phyloP scores from a whole-genome alignment of 164 flowering plant species.

The Piper longum region DNA sequence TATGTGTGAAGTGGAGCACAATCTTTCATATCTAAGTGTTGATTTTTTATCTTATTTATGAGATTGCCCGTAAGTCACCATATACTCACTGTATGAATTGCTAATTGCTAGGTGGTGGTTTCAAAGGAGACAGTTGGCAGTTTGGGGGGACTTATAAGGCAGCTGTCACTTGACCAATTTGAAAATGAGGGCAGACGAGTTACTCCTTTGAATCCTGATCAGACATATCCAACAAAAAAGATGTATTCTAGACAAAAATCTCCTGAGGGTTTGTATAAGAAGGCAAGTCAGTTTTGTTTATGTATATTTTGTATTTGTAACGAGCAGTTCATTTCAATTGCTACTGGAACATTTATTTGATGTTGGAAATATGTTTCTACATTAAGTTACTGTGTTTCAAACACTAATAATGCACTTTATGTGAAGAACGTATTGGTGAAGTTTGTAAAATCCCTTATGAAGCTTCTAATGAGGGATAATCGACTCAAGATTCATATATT shows the following conservation, averaged over 20 bases:
- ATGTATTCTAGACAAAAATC: slow-evolving; percentile 63
- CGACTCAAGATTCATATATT: not conserved
- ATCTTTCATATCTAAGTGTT: too few species aligned
- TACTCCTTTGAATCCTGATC: slow-evolving; percentile 53
- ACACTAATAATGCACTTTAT: not conserved
- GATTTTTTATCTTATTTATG: too few species aligned
- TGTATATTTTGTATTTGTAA: not conserved
- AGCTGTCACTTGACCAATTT: slow-evolving; percentile 89
- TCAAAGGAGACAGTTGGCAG: slow-evolving; percentile 91
- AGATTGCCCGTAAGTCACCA: not conserved
- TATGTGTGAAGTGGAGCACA: too few species aligned
- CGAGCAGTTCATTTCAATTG: not conserved
- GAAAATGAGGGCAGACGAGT: slow-evolving; percentile 97
- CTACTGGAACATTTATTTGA: not conserved
- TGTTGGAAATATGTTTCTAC: not conserved
- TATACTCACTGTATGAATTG: slow-evolving; percentile 7
- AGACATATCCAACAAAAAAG: slow-evolving; percentile 47
- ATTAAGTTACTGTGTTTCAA: not conserved
- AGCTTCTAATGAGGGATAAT: not conserved
- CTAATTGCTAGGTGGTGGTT: slow-evolving; percentile 66
- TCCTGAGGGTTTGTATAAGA: slow-evolving; percentile 85
- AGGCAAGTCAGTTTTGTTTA: slow-evolving; percentile 31
- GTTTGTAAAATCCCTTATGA: not conserved
- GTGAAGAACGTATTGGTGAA: not conserved
- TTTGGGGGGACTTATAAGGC: slow-evolving; percentile 92